Percentiles rank a stretch among this genome's conserved stretches.
phyloP scores from a whole-genome alignment of 805 yeast genomes.

The Sugiyamaella boreocaroliniensis region DNA sequence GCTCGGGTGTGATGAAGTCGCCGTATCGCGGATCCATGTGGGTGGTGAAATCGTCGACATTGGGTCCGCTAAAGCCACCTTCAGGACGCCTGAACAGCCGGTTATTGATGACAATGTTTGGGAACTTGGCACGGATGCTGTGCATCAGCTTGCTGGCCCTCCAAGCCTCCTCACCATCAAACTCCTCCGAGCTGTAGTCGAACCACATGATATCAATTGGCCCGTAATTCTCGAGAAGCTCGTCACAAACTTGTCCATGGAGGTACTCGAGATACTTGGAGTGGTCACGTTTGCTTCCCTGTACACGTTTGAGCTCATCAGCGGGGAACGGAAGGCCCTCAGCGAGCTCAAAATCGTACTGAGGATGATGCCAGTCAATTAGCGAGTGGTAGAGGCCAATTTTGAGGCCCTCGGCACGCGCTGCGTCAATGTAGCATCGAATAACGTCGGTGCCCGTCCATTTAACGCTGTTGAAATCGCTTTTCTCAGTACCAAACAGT shows the following conservation, averaged over 20 bases:
- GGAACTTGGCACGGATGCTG: constrained; percentile 9
- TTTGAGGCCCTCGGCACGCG: constrained; percentile 10
- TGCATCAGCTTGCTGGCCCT: constrained; percentile 6
- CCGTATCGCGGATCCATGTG: constrained; percentile 14
- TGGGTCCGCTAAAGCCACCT: constrained; percentile 12
- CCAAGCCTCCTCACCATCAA: constrained; percentile 19
- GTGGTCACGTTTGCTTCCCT: constrained; percentile 11
- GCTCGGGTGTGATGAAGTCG: constrained; percentile 18
- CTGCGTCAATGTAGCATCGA: constrained; percentile 6
- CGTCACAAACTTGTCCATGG: constrained; percentile 13
- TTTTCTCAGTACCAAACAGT: constrained; percentile 9
- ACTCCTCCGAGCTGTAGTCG: constrained; percentile 12
- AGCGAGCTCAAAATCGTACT: constrained; percentile 10
- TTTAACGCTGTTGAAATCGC: constrained; percentile 5
- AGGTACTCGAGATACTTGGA: constrained; percentile 12
- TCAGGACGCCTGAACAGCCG: constrained; percentile 14
- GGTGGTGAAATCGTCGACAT: constrained; percentile 7
- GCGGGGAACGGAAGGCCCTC: constrained; percentile 11
- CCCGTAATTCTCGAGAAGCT: constrained; percentile 14
- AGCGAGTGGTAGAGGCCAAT: constrained; percentile 15
- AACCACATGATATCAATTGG: constrained; percentile 14
- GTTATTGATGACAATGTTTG: constrained; percentile 14
- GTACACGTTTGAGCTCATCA: constrained; percentile 8
- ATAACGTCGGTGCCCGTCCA: constrained; percentile 11
- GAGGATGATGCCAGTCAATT: constrained; percentile 19